Evolutionary conservation across 2,329 filamentous ascomycete genomes (phyloP), one percentile per base, ranked within the genome.

Genomic region (Emydomyces testavorans): DNA sequence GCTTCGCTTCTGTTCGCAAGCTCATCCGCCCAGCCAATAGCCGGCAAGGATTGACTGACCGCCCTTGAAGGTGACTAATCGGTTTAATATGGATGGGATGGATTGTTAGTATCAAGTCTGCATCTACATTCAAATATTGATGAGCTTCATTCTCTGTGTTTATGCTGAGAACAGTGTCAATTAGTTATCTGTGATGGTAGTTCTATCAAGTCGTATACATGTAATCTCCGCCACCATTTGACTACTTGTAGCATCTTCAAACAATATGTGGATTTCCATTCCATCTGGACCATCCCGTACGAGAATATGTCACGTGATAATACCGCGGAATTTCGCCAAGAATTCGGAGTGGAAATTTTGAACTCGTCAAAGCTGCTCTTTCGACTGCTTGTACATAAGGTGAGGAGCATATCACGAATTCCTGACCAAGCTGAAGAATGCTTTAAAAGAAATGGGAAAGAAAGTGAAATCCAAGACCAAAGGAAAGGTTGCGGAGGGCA

Each of bases 381-480:
- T 3, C 28, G 8, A 43, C 29, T 6, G 39, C 7, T 10, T 4
- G 7, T 5, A 28, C 3, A 26, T 29, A 29, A 41, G 24, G 7
- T n/a, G n/a, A n/a, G n/a, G n/a, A n/a, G n/a, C n/a, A n/a, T n/a
- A 34, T 24, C 6, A 2, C 5, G 10, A 6, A 24, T 15, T 11
- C 5, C 38, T 15, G 8, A 13, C 13, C 8, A 15, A 13, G 15
- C 2, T 6, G 7, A 32, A 35, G 13, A 24, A n/a, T n/a, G n/a
- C n/a, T 13, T 48, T 6, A 24, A 10, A 8, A 39, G 32, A n/a
- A 15, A 50, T 50, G 49, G 49, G 37, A 7, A 50, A 50, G 39
- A 50, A 50, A 39, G 20, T 29, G 6, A 50, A 41, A 32, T 26
- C 38, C 6, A 35, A 37, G 32, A 53, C 58, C 47, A 55, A 49